These are phyloP conservation scores for Termitomyces sp. DNA, from an alignment of 768 basidiomycete species.

Conservation along the genomic window DNA sequence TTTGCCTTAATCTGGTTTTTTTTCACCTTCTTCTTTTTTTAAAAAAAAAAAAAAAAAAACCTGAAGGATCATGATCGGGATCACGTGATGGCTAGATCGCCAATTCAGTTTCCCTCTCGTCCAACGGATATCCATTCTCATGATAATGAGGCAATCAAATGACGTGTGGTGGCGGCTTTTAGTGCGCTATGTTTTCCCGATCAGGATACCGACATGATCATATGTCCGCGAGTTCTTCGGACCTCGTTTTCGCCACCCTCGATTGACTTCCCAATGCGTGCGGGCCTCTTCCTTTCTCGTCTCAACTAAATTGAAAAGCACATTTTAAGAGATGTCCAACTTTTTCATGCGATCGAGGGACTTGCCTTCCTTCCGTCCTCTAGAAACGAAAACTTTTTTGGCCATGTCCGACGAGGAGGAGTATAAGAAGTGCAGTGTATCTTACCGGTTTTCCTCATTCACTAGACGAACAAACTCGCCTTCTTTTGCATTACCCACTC, in stretches of 20 bases:
- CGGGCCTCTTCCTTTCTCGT: not conserved
- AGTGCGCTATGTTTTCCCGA: not conserved
- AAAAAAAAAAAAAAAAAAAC: not conserved
- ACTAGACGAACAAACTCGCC: not conserved
- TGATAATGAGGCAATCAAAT: not conserved
- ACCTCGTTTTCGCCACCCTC: not conserved
- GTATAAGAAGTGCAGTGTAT: not conserved
- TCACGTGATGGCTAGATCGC: not conserved
- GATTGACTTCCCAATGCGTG: not conserved
- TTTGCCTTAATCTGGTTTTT: not conserved
- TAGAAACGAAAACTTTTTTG: not conserved
- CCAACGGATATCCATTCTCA: not conserved
- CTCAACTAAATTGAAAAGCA: not conserved
- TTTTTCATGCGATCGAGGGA: not conserved
- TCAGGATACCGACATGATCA: not conserved
- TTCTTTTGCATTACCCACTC: not conserved
- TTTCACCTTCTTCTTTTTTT: not conserved
- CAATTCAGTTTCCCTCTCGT: not conserved
- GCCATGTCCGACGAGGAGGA: not conserved
- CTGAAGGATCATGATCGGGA: not conserved
- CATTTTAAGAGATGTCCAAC: not conserved
- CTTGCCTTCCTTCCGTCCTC: not conserved
- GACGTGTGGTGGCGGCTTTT: not conserved
- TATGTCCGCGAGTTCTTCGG: not conserved
- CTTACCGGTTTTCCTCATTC: not conserved